Evolutionary conservation across 179 eudicot species (phyloP).

Genomic region (Pouteria campechiana): DNA sequence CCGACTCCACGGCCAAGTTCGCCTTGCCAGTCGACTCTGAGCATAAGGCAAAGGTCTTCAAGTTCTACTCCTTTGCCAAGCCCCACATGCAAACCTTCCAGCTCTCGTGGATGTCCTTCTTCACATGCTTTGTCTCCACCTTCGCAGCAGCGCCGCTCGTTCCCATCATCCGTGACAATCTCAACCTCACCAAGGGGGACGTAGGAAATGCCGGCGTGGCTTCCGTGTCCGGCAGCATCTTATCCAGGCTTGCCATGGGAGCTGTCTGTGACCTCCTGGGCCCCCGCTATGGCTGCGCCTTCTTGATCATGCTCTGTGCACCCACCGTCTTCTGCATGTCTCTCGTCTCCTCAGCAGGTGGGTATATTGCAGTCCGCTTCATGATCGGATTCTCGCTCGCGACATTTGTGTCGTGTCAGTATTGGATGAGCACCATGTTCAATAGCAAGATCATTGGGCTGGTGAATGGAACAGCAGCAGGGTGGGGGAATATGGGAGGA

Average conservation of each 20-base stretch:
- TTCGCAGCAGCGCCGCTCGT: constrained; percentile 22
- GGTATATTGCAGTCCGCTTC: constrained; percentile 16
- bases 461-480: constrained; percentile 18
- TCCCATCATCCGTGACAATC: constrained; percentile 25
- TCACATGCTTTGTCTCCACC: constrained; percentile 18
- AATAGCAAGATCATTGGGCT: constrained; percentile 14
- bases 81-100: constrained; percentile 27
- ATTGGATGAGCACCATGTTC: constrained; percentile 25
- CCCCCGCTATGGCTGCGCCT: constrained; percentile 15
- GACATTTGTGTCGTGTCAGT: constrained; percentile 20
- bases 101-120: constrained; percentile 28
- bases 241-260: constrained; percentile 22
- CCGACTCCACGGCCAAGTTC: constrained; percentile 6
- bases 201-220: constrained; percentile 26
- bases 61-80: constrained; percentile 12
- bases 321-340: constrained; percentile 18
- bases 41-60: constrained; percentile 10
- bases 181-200: constrained; percentile 12
- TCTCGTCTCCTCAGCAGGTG: constrained; percentile 5
- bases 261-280: constrained; percentile 19
- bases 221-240: constrained; percentile 23
- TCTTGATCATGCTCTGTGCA: constrained; percentile 13
- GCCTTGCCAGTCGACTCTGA: constrained; percentile 10
- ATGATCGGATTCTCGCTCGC: constrained; percentile 22
- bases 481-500: constrained; percentile 33